Base-by-base conservation (phyloP, 306 rosid species). In the Trichosanthes cucumerina region DNA sequence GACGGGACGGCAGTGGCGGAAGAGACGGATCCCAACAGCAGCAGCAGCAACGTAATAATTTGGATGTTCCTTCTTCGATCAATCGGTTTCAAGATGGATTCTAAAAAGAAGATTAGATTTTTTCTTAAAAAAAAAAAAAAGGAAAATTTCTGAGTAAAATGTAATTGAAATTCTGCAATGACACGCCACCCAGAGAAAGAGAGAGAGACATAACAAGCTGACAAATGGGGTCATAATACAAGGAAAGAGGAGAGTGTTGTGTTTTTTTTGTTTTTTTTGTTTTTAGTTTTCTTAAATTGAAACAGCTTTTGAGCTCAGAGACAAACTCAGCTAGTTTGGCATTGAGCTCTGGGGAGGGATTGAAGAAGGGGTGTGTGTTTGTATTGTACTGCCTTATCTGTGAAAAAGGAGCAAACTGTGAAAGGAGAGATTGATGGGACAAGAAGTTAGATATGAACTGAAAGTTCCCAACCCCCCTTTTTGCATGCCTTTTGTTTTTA, bases 71-170 rank as follows among this genome's bases (percentile, higher is more conserved):
- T 75, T 53, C 93, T 39, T 79, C 91, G 88, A 88, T 89, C 90
- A 90, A 92, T 89, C 97, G 93, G 86, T 93, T 84, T 91, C 97
- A 92, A 85, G 93, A 89, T 84, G 93, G 92, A 26, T 90, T 90
- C 90, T 91, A 88, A 84, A 80, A 78, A 81, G 46, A 65, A 18
- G 73, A 36, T 65, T 19, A 65, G 47, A 65, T 34, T 65, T 65
- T 62, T 64, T 31, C 7, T 33, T 0, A 39, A 39, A 39, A 39
- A 39, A 39, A 39, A 39, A 38, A 38, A 24, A 58, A 57, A 58
- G n/a, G n/a, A n/a, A n/a, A 4, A 11, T n/a, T 65, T 65, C 26
- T 16, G 12, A 65, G 21, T 34, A 3, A 66, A 3, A 66, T 66
- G 49, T 36, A 36, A 18, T 68, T 41, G 21, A 46, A 46, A 85